These are phyloP conservation scores for Penicillium dipodomyicola DNA, from an alignment of 495 filamentous ascomycete genomes.

Conservation along the genomic window DNA sequence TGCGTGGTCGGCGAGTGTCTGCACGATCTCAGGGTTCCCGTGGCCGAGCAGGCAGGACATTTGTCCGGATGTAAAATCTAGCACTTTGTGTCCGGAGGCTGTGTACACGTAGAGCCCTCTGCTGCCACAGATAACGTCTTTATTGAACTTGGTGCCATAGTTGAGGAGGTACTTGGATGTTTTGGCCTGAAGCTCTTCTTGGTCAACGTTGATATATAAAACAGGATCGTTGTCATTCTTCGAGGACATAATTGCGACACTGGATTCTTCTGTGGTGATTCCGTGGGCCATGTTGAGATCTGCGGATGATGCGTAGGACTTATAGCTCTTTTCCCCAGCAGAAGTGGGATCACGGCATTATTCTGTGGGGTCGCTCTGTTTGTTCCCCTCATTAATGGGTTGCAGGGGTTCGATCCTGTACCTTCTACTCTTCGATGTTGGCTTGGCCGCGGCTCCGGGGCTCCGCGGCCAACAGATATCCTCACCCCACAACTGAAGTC, in stretches of 20 bases:
- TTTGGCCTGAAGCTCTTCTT: constrained; percentile 10
- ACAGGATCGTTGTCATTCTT: constrained; percentile 2
- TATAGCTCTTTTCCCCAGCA: no score
- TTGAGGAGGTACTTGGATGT: constrained; percentile 10
- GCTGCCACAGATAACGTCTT: constrained; percentile 22
- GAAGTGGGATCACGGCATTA: no score
- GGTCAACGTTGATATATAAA: constrained; percentile 4
- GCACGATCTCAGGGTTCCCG: constrained; percentile 49
- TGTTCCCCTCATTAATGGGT: no score
- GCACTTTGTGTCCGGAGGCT: constrained; percentile 31
- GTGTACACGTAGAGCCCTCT: constrained; percentile 27
- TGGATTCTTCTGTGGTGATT: constrained; percentile 13
- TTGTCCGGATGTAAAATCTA: constrained; percentile 52
- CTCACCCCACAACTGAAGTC: no score
- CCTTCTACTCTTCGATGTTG: no score
- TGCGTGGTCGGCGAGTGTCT: constrained; percentile 40
- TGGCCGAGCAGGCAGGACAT: constrained; percentile 53
- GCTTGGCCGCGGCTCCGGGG: no score
- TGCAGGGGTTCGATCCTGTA: no score
- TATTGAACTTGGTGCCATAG: constrained; percentile 18
- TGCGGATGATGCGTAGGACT: no score
- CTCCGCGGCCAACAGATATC: no score
- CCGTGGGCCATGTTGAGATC: constrained; percentile 5
- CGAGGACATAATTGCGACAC: not conserved
- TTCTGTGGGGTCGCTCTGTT: no score